Conservation (phyloP, 768 basidiomycete species). For the Brasilioporus rufonigricans region DNA sequence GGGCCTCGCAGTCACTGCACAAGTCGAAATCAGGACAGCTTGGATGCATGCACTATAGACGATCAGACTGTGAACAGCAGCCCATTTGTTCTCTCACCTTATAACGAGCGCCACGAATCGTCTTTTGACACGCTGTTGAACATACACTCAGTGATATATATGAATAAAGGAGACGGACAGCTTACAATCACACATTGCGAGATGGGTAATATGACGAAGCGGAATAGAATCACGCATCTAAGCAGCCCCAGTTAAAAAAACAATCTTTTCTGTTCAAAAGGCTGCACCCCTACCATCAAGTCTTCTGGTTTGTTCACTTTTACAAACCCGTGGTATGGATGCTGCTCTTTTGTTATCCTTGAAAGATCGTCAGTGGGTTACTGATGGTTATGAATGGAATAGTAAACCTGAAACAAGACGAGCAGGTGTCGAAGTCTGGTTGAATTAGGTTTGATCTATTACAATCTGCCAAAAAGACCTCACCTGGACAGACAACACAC, state of each 20-base stretch:
- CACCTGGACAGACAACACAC: slow-evolving; percentile 67
- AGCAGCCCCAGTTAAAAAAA: neutral
- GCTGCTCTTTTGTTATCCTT: slow-evolving; percentile 69
- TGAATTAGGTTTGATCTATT: slow-evolving; percentile 5
- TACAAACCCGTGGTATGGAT: slow-evolving; percentile 75
- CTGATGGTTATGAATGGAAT: neutral
- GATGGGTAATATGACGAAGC: slow-evolving; percentile 37
- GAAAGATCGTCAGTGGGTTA: neutral
- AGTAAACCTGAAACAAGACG: slow-evolving; percentile 60
- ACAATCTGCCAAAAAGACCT: neutral
- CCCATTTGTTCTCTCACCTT: slow-evolving; percentile 46
- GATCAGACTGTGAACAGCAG: neutral
- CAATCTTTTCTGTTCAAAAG: neutral
- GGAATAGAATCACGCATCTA: slow-evolving; percentile 31
- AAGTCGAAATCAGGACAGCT: slow-evolving; percentile 80
- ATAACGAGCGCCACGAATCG: slow-evolving; percentile 64
- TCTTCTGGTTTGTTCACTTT: slow-evolving; percentile 53
- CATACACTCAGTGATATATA: neutral
- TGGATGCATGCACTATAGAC: slow-evolving; percentile 71
- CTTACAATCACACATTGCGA: slow-evolving; percentile 59
- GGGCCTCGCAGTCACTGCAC: slow-evolving; percentile 75
- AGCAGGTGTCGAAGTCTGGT: slow-evolving; percentile 75
- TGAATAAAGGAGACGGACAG: neutral
- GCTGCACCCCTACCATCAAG: slow-evolving; percentile 49
- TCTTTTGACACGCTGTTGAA: slow-evolving; percentile 41